Evolutionary conservation across 345 rosid genomes (phyloP).

Genomic region (Citrus sp.): DNA sequence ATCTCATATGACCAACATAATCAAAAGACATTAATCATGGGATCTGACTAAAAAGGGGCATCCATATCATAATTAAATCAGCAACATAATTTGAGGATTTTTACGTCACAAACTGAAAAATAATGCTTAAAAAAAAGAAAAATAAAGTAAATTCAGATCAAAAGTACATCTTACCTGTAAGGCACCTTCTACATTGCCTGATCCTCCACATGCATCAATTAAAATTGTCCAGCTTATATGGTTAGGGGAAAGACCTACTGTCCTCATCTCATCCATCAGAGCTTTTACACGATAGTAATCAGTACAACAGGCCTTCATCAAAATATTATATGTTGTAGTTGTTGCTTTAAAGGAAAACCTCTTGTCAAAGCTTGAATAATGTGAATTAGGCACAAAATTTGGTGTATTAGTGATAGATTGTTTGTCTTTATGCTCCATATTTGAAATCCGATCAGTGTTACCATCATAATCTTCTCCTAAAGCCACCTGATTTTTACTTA

Average conservation of each 20-base stretch:
- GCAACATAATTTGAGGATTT: neutral
- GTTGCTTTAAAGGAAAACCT: conserved; percentile 65
- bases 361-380: conserved; percentile 37
- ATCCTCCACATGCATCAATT: conserved; percentile 70
- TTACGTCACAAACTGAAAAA: neutral
- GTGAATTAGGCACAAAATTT: conserved; percentile 29
- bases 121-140: neutral
- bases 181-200: conserved; percentile 71
- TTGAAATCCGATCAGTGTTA: conserved; percentile 15
- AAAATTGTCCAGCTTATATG: conserved; percentile 85
- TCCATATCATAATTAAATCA: conserved; percentile 1
- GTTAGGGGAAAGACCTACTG: conserved; percentile 67
- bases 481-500: conserved; percentile 30
- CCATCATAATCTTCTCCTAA: conserved; percentile 18
- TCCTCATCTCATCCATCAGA: conserved; percentile 80
- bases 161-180: conserved; percentile 51
- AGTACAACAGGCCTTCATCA: conserved; percentile 85
- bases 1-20: neutral
- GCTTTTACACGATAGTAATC: conserved; percentile 67
- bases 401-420: conserved; percentile 14
- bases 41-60: neutral
- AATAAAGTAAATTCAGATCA: neutral
- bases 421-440: conserved; percentile 12
- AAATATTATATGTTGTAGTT: conserved; percentile 63
- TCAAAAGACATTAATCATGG: neutral